Conservation (phyloP, 805 yeast genomes). For the Hanseniaspora guilliermondii region DNA sequence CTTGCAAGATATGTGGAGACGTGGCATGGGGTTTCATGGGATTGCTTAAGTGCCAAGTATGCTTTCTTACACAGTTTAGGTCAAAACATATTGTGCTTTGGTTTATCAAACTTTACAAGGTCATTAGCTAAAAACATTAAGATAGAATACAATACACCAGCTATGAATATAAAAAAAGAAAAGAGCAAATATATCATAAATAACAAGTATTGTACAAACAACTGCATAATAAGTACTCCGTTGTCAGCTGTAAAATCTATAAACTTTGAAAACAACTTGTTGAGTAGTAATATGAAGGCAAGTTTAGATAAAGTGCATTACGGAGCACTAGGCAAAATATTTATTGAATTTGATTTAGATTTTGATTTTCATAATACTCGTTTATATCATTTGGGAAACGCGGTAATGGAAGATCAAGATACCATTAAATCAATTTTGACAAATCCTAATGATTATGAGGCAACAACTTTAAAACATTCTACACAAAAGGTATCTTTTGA, state of each 20-base stretch:
- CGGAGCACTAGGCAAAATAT: constrained; percentile 62
- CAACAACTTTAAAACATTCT: constrained; percentile 14
- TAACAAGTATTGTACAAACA: constrained; percentile 34
- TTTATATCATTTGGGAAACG: constrained; percentile 10
- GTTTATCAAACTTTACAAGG: constrained; percentile 33
- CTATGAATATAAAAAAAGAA: neutral
- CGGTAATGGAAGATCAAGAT: neutral
- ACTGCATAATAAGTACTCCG: constrained; percentile 63
- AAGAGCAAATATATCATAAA: constrained; percentile 20
- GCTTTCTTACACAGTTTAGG: constrained; percentile 64
- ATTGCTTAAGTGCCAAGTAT: constrained; percentile 52
- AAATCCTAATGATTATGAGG: neutral
- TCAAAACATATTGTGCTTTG: constrained; percentile 54
- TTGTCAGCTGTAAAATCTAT: constrained; percentile 33
- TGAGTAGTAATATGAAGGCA: constrained; percentile 36
- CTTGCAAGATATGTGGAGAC: constrained; percentile 50
- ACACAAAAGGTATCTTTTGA: constrained; percentile 10
- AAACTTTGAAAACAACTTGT: constrained; percentile 43
- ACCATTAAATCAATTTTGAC: neutral
- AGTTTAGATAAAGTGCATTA: constrained; percentile 41
- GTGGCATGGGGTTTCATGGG: constrained; percentile 72
- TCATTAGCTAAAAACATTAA: constrained; percentile 22
- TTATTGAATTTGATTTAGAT: constrained; percentile 49
- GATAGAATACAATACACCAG: neutral
- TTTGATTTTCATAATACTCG: constrained; percentile 47